Base-by-base conservation (phyloP, 2,329 filamentous ascomycete genomes). In the Verticillium longisporum region DNA sequence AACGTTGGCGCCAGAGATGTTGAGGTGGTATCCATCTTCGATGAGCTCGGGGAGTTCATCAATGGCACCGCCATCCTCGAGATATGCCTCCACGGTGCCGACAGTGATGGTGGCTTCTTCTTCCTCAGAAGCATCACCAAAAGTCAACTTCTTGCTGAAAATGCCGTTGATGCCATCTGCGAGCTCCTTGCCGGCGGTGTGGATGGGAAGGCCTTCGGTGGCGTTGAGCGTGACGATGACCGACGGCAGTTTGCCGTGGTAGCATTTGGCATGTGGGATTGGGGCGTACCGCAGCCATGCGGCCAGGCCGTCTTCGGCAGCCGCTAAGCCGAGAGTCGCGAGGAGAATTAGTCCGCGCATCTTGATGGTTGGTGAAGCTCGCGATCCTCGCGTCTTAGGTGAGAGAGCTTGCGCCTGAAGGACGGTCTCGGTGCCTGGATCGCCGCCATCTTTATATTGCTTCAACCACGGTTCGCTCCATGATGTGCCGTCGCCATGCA, bases 281-380 rank as follows among this genome's bases (percentile, higher is more conserved):
- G 79, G 77, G 36, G 86, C 85, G 69, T 89, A 89, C 57, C 87
- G 80, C 60, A 89, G 72, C 87, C 87, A 90, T 56, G 77, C 87
- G 61, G 81, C 75, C 31, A 86, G 73, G 11, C 87, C 87, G 67
- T 83, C 80, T 67, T 90, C 87, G 45, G 84, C 85, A 55, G 72
- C 71, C 53, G 69, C 78, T 41, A 79, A 67, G 68, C 73, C 71
- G 64, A 73, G 62, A 45, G 65, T 63, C 59, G 69, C 65, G 38
- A 73, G 56, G 56, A 71, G 60, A 64, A 69, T 66, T 37, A 68
- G 59, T 53, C 65, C 64, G 61, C 69, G 70, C 72, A 74, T 73
- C 61, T 15, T 69, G 56, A 10, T 32, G n/a, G 33, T n/a, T 36
- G 21, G 15, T 37, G 13, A 36, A 18, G 26, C 55, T 50, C 41